Conservation (phyloP, 495 filamentous ascomycete species). For the Penicillium verhagenii region DNA sequence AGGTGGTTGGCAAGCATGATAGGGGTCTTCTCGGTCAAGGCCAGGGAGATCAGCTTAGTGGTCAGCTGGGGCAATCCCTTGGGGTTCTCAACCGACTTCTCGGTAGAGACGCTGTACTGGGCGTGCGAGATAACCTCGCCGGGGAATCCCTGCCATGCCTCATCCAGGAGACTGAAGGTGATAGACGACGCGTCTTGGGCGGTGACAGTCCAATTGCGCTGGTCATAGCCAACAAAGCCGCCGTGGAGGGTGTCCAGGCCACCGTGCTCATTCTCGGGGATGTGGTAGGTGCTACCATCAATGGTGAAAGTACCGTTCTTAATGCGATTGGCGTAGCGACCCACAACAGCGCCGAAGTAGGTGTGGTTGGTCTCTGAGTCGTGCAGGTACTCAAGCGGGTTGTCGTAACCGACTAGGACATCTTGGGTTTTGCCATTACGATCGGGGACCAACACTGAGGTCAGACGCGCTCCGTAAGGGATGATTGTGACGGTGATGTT, state of each 20-base stretch:
- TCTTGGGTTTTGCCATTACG: slow-evolving; percentile 62
- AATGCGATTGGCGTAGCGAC: slow-evolving; percentile 84
- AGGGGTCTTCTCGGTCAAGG: slow-evolving; percentile 74
- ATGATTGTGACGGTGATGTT: slow-evolving; percentile 75
- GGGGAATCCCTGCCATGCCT: slow-evolving; percentile 73
- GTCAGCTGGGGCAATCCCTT: slow-evolving; percentile 45
- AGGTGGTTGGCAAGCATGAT: slow-evolving; percentile 82
- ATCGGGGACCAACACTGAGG: slow-evolving; percentile 72
- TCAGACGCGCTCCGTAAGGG: slow-evolving; percentile 74
- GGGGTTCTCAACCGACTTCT: slow-evolving; percentile 37
- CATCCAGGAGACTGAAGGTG: slow-evolving; percentile 77
- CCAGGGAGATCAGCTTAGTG: slow-evolving; percentile 56
- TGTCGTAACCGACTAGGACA: slow-evolving; percentile 76
- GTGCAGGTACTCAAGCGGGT: slow-evolving; percentile 65
- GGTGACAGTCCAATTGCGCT: slow-evolving; percentile 76
- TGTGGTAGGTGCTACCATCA: slow-evolving; percentile 62
- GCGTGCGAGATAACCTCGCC: slow-evolving; percentile 77
- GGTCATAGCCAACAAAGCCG: slow-evolving; percentile 78
- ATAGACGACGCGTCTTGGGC: slow-evolving; percentile 64
- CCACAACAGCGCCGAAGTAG: slow-evolving; percentile 74
- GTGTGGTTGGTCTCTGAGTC: slow-evolving; percentile 67
- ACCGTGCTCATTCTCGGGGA: slow-evolving; percentile 69
- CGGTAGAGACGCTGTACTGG: slow-evolving; percentile 61
- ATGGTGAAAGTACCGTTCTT: slow-evolving; percentile 79
- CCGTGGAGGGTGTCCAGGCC: slow-evolving; percentile 76